These are phyloP conservation scores for Dothiorella sarmentorum DNA, from an alignment of 2,329 filamentous ascomycete genomes.

Conservation along the genomic window DNA sequence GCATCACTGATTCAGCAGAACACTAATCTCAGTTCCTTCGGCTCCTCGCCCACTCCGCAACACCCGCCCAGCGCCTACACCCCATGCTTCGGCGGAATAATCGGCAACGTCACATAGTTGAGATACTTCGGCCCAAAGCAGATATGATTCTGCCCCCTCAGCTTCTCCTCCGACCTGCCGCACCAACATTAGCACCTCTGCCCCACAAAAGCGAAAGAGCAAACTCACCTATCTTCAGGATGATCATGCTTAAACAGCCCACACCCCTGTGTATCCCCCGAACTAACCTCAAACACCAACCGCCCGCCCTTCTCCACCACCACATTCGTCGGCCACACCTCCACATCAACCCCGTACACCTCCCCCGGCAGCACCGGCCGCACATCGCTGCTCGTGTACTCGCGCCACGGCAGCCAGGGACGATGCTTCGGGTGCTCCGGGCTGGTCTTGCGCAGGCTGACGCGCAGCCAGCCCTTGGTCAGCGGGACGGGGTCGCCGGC, in stretches of 20 bases:
- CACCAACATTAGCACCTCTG: neutral
- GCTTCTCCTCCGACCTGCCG: slow-evolving; percentile 37
- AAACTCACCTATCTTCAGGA: slow-evolving; percentile 46
- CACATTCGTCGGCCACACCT: slow-evolving; percentile 64
- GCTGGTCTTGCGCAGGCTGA: slow-evolving; percentile 55
- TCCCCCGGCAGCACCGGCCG: slow-evolving; percentile 53
- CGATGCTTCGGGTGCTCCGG: slow-evolving; percentile 50
- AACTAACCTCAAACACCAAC: slow-evolving; percentile 54
- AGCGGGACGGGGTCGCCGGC: slow-evolving; percentile 62
- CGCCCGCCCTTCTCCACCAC: slow-evolving; percentile 51
- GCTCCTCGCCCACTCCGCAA: neutral
- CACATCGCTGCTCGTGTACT: slow-evolving; percentile 58
- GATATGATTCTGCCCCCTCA: slow-evolving; percentile 51
- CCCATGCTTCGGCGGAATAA: slow-evolving; percentile 46
- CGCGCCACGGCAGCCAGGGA: slow-evolving; percentile 54
- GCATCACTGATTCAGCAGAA: neutral
- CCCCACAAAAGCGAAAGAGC: neutral
- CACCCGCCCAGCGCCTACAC: neutral
- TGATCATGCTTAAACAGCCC: slow-evolving; percentile 56
- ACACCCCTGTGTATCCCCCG: slow-evolving; percentile 56
- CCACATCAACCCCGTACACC: slow-evolving; percentile 59
- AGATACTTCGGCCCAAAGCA: slow-evolving; percentile 49
- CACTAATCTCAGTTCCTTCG: too few species aligned
- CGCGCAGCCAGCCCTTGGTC: slow-evolving; percentile 62
- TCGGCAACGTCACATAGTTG: slow-evolving; percentile 54